Evolutionary conservation across 192 early-diverging fungal genomes (phyloP).

Genomic region (Coemansia sp.): DNA sequence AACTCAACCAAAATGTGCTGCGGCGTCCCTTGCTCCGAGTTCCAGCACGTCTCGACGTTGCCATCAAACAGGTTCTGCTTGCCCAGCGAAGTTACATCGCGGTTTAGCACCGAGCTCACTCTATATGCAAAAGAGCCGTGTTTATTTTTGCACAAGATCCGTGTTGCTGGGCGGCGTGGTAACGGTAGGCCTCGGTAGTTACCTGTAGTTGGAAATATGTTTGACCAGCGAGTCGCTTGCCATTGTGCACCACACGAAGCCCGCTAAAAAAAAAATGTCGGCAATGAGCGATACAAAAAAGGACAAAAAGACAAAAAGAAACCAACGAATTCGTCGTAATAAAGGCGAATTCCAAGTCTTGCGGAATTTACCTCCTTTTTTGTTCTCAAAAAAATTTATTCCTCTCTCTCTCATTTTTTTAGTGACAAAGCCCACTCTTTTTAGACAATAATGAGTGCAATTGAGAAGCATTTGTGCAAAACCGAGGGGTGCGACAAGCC

Average conservation of each 20-base stretch:
- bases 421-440: no score
- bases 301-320: no score
- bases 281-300: no score
- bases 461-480: conserved; percentile 36
- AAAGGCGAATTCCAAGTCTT: no score
- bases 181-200: no score
- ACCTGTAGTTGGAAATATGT: conserved; percentile 24
- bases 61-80: conserved; percentile 79
- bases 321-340: no score
- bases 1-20: conserved; percentile 76
- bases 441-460: conserved; percentile 7
- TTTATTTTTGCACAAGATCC: background rate
- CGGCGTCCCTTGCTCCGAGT: conserved; percentile 78
- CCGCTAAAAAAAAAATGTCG: no score
- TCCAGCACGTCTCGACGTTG: conserved; percentile 88
- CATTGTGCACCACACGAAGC: no score
- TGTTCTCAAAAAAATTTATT: background rate
- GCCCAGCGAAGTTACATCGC: conserved; percentile 69
- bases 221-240: conserved; percentile 5
- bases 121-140: conserved; percentile 28
- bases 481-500: conserved; percentile 59
- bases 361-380: background rate
- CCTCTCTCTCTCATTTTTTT: no score
- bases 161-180: background rate
- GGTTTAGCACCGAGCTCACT: conserved; percentile 84